Percentiles rank a stretch among this genome's conserved stretches.
Evolutionary conservation across 2,329 filamentous ascomycete genomes (phyloP).

Genomic region (Trichoderma sp.): DNA sequence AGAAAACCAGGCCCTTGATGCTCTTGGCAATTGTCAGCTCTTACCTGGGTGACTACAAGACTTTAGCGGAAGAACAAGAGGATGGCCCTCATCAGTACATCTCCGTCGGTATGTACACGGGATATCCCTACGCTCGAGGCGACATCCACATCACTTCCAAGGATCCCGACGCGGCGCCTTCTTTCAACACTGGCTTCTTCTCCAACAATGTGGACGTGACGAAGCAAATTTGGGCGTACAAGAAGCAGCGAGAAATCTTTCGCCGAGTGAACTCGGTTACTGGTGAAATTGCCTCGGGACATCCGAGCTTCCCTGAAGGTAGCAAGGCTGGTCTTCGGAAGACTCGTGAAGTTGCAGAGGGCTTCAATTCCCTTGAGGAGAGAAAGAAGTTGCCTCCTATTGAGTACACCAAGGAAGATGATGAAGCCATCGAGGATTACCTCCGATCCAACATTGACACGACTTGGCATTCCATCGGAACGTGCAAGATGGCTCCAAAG

Average conservation of each 20-base stretch:
- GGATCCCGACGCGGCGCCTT: slow-evolving; percentile 45
- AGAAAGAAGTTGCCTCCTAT: slow-evolving; percentile 35
- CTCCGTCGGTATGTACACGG: slow-evolving; percentile 53
- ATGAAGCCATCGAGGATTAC: slow-evolving; percentile 49
- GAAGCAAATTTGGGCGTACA: slow-evolving; percentile 64
- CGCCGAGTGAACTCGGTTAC: slow-evolving; percentile 56
- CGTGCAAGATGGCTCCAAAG: slow-evolving; percentile 45
- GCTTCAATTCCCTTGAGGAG: slow-evolving; percentile 34
- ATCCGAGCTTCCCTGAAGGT: slow-evolving; percentile 46
- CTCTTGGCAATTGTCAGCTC: slow-evolving; percentile 41
- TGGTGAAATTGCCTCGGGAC: slow-evolving; percentile 45
- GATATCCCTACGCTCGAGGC: slow-evolving; percentile 63
- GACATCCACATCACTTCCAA: slow-evolving; percentile 58
- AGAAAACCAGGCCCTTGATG: slow-evolving; percentile 50
- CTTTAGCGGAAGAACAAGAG: slow-evolving; percentile 1
- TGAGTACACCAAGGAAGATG: slow-evolving; percentile 51
- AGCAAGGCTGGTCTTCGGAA: slow-evolving; percentile 43
- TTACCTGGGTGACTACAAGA: slow-evolving; percentile 29
- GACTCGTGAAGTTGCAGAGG: slow-evolving; percentile 28
- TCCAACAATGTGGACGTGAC: slow-evolving; percentile 53
- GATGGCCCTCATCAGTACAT: slow-evolving; percentile 48
- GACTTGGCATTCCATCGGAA: slow-evolving; percentile 48
- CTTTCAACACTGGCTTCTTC: slow-evolving; percentile 59
- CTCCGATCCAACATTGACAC: slow-evolving; percentile 43
- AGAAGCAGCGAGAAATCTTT: slow-evolving; percentile 61